Evolutionary conservation across 2,329 filamentous ascomycete species (phyloP), one percentile per base, ranked within the genome.

Genomic region (Pseudomassariella vexata): DNA sequence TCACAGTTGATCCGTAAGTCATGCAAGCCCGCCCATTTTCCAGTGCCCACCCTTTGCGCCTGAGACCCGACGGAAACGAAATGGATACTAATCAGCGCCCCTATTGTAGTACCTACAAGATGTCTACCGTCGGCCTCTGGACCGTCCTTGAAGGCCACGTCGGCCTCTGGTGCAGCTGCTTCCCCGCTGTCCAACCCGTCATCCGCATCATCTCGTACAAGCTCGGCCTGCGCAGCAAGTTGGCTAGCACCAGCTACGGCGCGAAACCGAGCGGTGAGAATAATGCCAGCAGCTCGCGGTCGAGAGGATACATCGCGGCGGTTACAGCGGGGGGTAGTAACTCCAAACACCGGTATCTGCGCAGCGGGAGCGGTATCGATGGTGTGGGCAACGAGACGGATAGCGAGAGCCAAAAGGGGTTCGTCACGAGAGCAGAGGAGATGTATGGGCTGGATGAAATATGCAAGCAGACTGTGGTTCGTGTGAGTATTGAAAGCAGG

Each of bases 161-260:
- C 24, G 62, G 60, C 15, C 46, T 66, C 19, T 66, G 61, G 60
- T 59, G 59, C 30, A 48, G 52, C 9, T 65, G 59, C 36, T 59
- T 64, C 20, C 27, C 27, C 5, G 27, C 27, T 12, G 17, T 29
- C 1, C 27, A 29, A 18, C 27, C 27, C 10, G n/a, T 29, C n/a
- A 16, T 29, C 16, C 27, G 27, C 18, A 12, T 29, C 10, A 19
- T 12, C 15, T 14, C 15, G 17, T 29, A 29, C 27, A 19, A 12
- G 17, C 5, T 29, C 14, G 27, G 27, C 27, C 27, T 29, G 2
- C 27, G 27, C 27, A 18, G 15, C 9, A 33, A 26, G 24, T 19
- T 33, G 17, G 23, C 26, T 10, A 33, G 30, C 24, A 21, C 23
- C n/a, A 33, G 28, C n/a, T 15, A 26, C 23, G 24, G 24, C 9